Conservation (phyloP, 1,284 basidiomycete species). For the Ganoderma lingzhi region DNA sequence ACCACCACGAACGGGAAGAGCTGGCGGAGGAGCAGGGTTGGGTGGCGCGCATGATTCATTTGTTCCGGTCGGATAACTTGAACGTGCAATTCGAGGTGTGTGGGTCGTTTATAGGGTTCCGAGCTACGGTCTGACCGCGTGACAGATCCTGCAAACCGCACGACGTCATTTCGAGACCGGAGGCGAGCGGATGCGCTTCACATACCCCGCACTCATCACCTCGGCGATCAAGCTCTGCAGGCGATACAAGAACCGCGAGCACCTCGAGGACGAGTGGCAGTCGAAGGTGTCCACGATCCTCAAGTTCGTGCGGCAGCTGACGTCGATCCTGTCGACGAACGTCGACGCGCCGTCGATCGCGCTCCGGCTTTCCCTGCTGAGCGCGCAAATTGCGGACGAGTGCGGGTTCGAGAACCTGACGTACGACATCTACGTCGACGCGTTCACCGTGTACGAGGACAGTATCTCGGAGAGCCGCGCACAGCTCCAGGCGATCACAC, state of each 20-base stretch:
- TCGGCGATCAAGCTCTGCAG: slow-evolving; percentile 90
- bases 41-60: slow-evolving; percentile 95
- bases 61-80: slow-evolving; percentile 87
- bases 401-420: slow-evolving; percentile 93
- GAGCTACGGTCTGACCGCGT: slow-evolving; percentile 3
- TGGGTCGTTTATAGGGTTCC: not conserved
- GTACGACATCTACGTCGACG: slow-evolving; percentile 96
- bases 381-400: slow-evolving; percentile 92
- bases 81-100: slow-evolving; percentile 88
- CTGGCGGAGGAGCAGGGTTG: slow-evolving; percentile 97
- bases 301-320: slow-evolving; percentile 92
- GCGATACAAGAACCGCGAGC: slow-evolving; percentile 83
- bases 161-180: slow-evolving; percentile 88
- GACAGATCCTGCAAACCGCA: slow-evolving; percentile 87
- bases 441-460: slow-evolving; percentile 96
- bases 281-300: slow-evolving; percentile 83
- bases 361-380: slow-evolving; percentile 91
- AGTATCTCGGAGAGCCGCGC: slow-evolving; percentile 92
- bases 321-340: slow-evolving; percentile 88
- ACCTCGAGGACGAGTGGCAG: slow-evolving; percentile 84
- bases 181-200: slow-evolving; percentile 94
- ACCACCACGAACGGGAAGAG: slow-evolving; percentile 81
- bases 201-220: slow-evolving; percentile 93
- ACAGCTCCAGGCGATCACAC: slow-evolving; percentile 91
- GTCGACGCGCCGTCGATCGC: slow-evolving; percentile 92